phyloP scores from a whole-genome alignment of 192 early-diverging fungal species.

The Backusella macrospora region DNA sequence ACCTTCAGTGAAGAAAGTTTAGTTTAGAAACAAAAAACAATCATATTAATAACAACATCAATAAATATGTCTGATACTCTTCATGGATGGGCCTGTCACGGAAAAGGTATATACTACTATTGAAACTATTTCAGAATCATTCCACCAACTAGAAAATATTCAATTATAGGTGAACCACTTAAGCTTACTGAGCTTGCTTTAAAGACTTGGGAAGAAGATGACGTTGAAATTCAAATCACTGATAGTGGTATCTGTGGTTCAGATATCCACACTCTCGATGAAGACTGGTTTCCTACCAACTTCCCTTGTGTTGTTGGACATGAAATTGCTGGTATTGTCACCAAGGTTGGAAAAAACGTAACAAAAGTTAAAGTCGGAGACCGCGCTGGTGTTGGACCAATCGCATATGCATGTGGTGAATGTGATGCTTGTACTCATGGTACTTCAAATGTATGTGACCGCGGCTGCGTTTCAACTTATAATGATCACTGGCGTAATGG shows the following conservation, averaged over 20 bases:
- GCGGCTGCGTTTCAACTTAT: conserved; percentile 51
- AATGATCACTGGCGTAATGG: conserved; percentile 46
- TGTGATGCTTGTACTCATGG: conserved; percentile 44
- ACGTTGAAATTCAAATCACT: conserved; percentile 31
- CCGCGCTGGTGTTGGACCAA: conserved; percentile 62
- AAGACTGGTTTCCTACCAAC: not conserved
- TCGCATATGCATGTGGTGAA: conserved; percentile 58
- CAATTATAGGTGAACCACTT: too few species aligned
- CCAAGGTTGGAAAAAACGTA: conserved; percentile 43
- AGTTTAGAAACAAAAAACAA: too few species aligned
- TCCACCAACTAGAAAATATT: too few species aligned
- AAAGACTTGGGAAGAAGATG: too few species aligned
- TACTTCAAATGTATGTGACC: conserved; percentile 43
- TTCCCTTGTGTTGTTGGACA: conserved; percentile 56
- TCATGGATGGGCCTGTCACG: too few species aligned
- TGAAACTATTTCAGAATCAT: too few species aligned
- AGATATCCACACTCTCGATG: conserved; percentile 69
- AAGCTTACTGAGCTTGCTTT: too few species aligned
- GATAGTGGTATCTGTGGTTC: conserved; percentile 79
- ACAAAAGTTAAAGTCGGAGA: conserved; percentile 49
- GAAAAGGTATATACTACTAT: too few species aligned
- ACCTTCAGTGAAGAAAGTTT: too few species aligned
- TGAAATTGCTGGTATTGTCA: conserved; percentile 52
- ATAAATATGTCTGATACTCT: too few species aligned
- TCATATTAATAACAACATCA: too few species aligned